Evolutionary conservation across 495 filamentous ascomycete species (phyloP), one percentile per base, ranked within the genome.

Genomic region (Aspergillus leporis): DNA sequence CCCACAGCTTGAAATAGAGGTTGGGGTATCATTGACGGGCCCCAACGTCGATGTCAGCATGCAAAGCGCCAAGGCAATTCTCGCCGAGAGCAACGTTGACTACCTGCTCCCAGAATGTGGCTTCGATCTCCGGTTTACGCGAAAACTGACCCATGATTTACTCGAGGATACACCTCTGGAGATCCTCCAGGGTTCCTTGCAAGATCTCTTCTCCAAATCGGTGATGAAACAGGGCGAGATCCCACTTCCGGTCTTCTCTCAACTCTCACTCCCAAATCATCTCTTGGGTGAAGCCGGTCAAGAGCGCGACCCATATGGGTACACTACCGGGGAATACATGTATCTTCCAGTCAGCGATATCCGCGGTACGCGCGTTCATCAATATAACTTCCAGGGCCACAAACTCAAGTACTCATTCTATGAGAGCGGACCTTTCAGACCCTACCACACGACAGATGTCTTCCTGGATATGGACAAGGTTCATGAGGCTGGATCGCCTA

Each of bases 71-170:
- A 75, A 72, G 40, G 62, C 68, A 0, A 60, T 79, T 22, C 36
- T 70, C 13, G 28, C 53, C 16, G 65, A 72, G 23, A 75, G 57
- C 47, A 70, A 62, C 36, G 66, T 78, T 13, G 75, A 79, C 49
- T 78, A 76, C 55, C 65, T 79, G 12, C 66, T 79, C 13, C 77
- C 77, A 4, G 77, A 79, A 59, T 70, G 65, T 36, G 60, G 69
- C 3, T 52, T 71, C 30, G 77, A 79, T 56, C 62, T 79, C 28
- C 75, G 75, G 4, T 79, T 79, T 51, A 75, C 73, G 5, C 69
- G 73, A 28, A 75, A 62, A 16, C 23, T 73, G 19, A 70, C 67
- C 49, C 63, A 55, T 1, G 65, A 78, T 7, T 41, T 76, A 23
- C 61, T 66, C 19, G 53, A 16, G 22, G 56, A 9, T 40, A 53